Base-by-base conservation (phyloP, 2,329 filamentous ascomycete genomes). In the Hymenoscyphus albidus region DNA sequence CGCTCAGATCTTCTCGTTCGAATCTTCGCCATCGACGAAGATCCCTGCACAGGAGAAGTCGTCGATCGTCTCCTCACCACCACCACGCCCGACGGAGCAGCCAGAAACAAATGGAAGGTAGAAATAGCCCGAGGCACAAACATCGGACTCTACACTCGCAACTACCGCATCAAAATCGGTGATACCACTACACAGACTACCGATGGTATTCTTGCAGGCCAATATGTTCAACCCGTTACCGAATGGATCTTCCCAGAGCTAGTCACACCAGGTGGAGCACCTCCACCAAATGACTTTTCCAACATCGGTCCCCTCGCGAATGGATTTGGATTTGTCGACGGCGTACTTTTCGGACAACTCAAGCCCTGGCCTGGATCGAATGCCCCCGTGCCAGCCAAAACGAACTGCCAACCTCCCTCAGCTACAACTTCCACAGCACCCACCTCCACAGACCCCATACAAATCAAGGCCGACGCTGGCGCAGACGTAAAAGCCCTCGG, bases 201-300 rank as follows among this genome's bases (percentile, higher is more conserved):
- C 40, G 78, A 79, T 64, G 74, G 74, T 35, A 77, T 80, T 58
- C 65, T 73, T n/a, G 78, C 77, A 3, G 78, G 78, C 5, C 74
- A 78, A 62, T 80, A 78, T 55, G 71, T 80, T 22, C 74, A 75
- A 38, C 75, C 79, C 13, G 78, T 80, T 4, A 74, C 72, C 3
- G 78, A 80, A 64, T 80, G 77, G 77, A 79, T 80, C 67, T 78
- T 77, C 69, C 78, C 79, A 10, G 79, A 80, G 66, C 71, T 76
- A 18, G 72, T 76, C 18, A 70, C 73, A 2, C 79, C 78, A n/a
- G 79, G 79, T 1, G 64, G 64, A 18, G 58, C 69, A 12, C 74
- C 73, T 10, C 68, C 68, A 69, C 74, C 65, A 65, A 75, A 73
- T 67, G 73, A 77, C 60, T 79, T 80, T 63, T 69, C 70, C 35